A percentile compares a stretch with the other conserved stretches of the same genome.
These are phyloP conservation scores for Funneliformis geosporum DNA, from an alignment of 192 early-diverging fungal genomes.

Conservation along the genomic window DNA sequence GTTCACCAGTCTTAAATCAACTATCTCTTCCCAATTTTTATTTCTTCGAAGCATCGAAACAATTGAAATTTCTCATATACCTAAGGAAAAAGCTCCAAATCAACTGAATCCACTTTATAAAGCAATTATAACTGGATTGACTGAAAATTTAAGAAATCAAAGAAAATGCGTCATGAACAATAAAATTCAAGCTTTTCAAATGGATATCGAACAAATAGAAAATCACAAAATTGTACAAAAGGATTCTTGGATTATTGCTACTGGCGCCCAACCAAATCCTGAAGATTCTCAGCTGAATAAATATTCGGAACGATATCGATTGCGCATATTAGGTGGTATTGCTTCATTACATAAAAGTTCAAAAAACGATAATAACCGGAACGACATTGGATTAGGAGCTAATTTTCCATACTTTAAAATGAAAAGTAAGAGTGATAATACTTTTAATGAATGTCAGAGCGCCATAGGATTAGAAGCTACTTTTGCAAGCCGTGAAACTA, in stretches of 20 bases:
- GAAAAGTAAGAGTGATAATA: no score
- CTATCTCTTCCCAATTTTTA: slow-evolving; percentile 9
- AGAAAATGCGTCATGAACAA: neutral
- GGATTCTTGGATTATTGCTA: neutral
- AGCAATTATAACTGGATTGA: slow-evolving; percentile 5
- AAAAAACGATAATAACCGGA: no score
- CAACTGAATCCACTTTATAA: neutral
- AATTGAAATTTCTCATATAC: slow-evolving; percentile 20
- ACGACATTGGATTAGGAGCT: no score
- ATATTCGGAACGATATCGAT: slow-evolving; percentile 3
- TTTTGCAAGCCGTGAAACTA: no score
- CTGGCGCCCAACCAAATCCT: neutral
- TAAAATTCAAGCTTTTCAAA: neutral
- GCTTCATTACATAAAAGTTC: neutral
- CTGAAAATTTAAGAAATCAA: neutral
- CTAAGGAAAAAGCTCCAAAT: neutral
- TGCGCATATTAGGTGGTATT: slow-evolving; percentile 10
- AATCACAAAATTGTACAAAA: neutral
- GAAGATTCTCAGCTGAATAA: neutral
- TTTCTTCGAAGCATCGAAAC: slow-evolving; percentile 20
- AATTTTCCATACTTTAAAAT: no score
- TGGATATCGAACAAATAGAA: neutral
- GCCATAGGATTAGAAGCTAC: no score
- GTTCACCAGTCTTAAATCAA: neutral
- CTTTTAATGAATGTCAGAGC: no score